Evolutionary conservation across 1,284 basidiomycete species (phyloP).

Genomic region (Pascua sp.): DNA sequence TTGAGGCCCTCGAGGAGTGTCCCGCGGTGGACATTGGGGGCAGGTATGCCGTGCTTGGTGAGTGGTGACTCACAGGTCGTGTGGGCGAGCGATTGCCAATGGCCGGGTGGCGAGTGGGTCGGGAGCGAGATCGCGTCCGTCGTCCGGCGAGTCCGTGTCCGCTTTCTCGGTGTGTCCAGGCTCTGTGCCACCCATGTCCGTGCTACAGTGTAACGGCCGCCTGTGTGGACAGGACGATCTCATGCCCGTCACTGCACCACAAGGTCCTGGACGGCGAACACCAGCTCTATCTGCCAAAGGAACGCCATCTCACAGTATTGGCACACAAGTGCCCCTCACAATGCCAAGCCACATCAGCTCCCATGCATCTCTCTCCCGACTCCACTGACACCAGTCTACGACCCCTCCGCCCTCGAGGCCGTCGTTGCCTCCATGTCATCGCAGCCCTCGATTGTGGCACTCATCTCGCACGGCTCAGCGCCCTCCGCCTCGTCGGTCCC

Average conservation of each 20-base stretch:
- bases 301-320: not conserved
- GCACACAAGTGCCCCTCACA: not conserved
- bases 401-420: slow-evolving; percentile 15
- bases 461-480: slow-evolving; percentile 16
- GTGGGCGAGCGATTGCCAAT: too few relatives aligned
- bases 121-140: too few relatives aligned
- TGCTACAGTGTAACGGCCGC: too few relatives aligned
- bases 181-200: too few relatives aligned
- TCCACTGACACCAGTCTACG: slow-evolving; percentile 15
- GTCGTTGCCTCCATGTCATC: slow-evolving; percentile 6
- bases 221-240: too few relatives aligned
- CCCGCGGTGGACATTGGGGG: slow-evolving; percentile 5
- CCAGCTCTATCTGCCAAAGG: not conserved
- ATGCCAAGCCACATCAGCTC: too few relatives aligned
- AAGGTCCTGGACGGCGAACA: too few relatives aligned
- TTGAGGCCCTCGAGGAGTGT: slow-evolving; percentile 14
- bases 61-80: not conserved
- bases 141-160: too few relatives aligned
- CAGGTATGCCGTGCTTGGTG: slow-evolving; percentile 14
- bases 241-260: not conserved
- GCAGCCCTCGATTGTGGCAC: slow-evolving; percentile 5
- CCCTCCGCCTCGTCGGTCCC: slow-evolving; percentile 8
- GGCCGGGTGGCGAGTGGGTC: too few relatives aligned
- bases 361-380: too few relatives aligned
- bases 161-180: too few relatives aligned